These are phyloP conservation scores for Colletotrichum brevisporum DNA, from an alignment of 2,329 filamentous ascomycete genomes.

Conservation along the genomic window DNA sequence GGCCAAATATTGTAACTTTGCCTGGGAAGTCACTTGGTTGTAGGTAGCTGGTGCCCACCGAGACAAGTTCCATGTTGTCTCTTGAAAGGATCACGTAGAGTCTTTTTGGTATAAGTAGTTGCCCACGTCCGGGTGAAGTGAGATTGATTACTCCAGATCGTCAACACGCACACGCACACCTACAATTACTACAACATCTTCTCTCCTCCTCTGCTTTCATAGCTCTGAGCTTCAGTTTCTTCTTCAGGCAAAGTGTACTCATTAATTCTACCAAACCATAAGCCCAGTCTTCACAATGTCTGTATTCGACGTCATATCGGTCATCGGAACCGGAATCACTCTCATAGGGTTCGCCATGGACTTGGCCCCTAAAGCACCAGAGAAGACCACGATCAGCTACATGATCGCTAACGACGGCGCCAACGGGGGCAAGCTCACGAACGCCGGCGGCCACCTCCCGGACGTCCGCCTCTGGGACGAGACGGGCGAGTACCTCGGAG, in stretches of 20 bases:
- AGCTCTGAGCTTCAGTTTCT: too few species aligned
- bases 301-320: constrained; percentile 13
- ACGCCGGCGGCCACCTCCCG: constrained; percentile 46
- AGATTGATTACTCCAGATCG: too few species aligned
- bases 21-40: too few species aligned
- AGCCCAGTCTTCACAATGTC: neutral
- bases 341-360: constrained; percentile 26
- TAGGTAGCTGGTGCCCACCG: too few species aligned
- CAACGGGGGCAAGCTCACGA: constrained; percentile 33
- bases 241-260: neutral
- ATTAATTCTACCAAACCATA: neutral
- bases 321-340: constrained; percentile 29
- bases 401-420: constrained; percentile 41
- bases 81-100: too few species aligned
- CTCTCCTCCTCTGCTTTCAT: too few species aligned
- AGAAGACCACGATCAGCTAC: constrained; percentile 29
- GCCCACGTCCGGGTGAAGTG: too few species aligned
- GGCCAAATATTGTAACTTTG: too few species aligned
- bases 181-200: too few species aligned
- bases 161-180: too few species aligned
- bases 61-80: too few species aligned
- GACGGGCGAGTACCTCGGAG: constrained; percentile 44
- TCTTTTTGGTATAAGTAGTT: too few species aligned
- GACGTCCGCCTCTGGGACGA: constrained; percentile 48
- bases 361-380: neutral